A percentile compares a stretch with the other conserved stretches of the same genome.
Conservation (phyloP, 176 grass and related monocot genomes). For the Poa pratensis region DNA sequence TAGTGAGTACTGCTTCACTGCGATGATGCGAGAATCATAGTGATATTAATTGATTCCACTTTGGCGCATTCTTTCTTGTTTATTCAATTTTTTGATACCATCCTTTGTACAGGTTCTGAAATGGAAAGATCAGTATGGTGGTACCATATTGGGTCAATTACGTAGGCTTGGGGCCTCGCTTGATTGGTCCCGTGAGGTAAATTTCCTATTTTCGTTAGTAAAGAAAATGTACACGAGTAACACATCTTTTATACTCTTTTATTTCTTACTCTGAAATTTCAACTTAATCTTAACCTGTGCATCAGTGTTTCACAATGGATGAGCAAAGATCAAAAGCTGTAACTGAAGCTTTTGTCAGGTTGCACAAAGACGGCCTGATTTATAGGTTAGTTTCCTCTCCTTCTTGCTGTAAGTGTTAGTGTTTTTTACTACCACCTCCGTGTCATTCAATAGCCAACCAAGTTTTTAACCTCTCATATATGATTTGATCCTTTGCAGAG, state of each 20-base stretch:
- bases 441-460: not conserved
- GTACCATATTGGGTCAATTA: slow-evolving; percentile 84
- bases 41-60: slow-evolving; percentile 26
- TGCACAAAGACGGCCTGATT: slow-evolving; percentile 79
- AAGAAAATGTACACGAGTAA: not conserved
- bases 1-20: slow-evolving; percentile 9
- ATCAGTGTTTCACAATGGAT: slow-evolving; percentile 98
- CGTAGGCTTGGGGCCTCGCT: slow-evolving; percentile 88
- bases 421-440: not conserved
- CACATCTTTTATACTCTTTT: not conserved
- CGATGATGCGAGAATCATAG: not conserved
- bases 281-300: slow-evolving; percentile 38
- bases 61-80: not conserved
- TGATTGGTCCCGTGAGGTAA: slow-evolving; percentile 92
- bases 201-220: slow-evolving; percentile 35
- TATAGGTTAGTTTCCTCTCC: slow-evolving; percentile 69
- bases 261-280: not conserved
- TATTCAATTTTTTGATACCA: slow-evolving; percentile 38
- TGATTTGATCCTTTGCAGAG: slow-evolving; percentile 54
- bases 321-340: slow-evolving; percentile 82
- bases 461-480: slow-evolving; percentile 4
- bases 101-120: slow-evolving; percentile 71
- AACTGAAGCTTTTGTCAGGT: slow-evolving; percentile 88
- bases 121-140: slow-evolving; percentile 91
- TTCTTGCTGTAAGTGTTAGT: slow-evolving; percentile 32